A percentile compares a stretch with the other conserved stretches of the same genome.
Conservation (phyloP, 83 land plant species). For the Thuja plicata region DNA sequence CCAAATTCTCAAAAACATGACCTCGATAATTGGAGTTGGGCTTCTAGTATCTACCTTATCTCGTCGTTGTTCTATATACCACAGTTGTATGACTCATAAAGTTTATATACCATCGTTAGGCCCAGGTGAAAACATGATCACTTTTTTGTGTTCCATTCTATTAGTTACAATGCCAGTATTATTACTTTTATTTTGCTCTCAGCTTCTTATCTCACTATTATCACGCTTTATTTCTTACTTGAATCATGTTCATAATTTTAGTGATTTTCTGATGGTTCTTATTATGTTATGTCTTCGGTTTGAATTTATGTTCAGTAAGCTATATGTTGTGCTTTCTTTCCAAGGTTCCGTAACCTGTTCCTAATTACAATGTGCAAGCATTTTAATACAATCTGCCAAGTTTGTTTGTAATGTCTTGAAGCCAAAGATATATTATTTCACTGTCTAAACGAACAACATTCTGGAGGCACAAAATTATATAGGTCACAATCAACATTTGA, state of each 20-base stretch:
- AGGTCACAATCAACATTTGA: background rate
- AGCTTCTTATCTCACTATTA: background rate
- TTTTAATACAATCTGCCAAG: no score
- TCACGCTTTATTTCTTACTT: background rate
- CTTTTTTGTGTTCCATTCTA: background rate
- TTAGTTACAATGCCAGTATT: background rate
- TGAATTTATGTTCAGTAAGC: no score
- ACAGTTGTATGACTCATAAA: background rate
- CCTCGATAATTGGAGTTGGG: background rate
- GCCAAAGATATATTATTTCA: no score
- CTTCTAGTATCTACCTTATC: background rate
- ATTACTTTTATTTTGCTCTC: background rate
- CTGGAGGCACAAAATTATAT: slow-evolving; percentile 28
- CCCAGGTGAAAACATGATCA: background rate
- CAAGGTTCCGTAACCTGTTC: no score
- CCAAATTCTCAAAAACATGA: background rate
- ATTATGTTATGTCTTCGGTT: no score
- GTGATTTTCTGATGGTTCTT: background rate
- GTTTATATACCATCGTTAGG: background rate
- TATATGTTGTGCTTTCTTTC: no score
- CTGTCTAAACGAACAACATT: slow-evolving; percentile 53
- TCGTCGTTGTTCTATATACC: background rate
- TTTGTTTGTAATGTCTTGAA: no score
- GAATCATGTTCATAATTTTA: background rate
- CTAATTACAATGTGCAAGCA: no score